These are phyloP conservation scores for Paramyrothecium roridum DNA, from an alignment of 2,329 filamentous ascomycete species.

Conservation along the genomic window DNA sequence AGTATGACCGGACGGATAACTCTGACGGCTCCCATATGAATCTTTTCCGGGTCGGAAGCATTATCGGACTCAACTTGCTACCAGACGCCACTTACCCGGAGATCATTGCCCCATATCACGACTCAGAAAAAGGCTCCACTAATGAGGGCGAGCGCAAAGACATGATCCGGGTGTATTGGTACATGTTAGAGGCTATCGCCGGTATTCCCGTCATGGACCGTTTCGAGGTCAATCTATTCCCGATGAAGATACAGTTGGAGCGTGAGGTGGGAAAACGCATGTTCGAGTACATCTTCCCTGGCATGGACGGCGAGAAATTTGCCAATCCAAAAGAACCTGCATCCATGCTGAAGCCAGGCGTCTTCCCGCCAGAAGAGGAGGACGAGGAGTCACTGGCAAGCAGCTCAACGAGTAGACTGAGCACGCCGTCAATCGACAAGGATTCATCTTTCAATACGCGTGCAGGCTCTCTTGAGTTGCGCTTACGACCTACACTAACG, in stretches of 20 bases:
- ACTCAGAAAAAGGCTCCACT: constrained; percentile 54
- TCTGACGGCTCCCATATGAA: constrained; percentile 97
- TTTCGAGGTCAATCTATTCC: constrained; percentile 92
- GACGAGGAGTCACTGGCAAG: constrained; percentile 38
- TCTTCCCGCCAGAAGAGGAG: constrained; percentile 39
- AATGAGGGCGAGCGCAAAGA: constrained; percentile 54
- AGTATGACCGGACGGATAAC: constrained; percentile 95
- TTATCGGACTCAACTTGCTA: constrained; percentile 86
- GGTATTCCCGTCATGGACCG: constrained; percentile 96
- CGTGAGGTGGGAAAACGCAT: constrained; percentile 87
- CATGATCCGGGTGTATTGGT: constrained; percentile 94
- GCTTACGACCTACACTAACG: constrained; percentile 77
- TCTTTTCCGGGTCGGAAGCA: constrained; percentile 79
- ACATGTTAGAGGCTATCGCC: constrained; percentile 96
- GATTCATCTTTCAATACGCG: constrained; percentile 54
- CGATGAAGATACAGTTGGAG: constrained; percentile 90
- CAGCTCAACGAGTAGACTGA: constrained; percentile 34
- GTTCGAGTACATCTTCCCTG: constrained; percentile 97
- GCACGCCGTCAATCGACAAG: constrained; percentile 36
- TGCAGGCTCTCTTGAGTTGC: constrained; percentile 73
- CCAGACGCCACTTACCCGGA: constrained; percentile 90
- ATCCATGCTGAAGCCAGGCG: constrained; percentile 44
- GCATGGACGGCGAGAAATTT: constrained; percentile 57
- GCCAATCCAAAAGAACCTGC: constrained; percentile 53
- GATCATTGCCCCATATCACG: constrained; percentile 88